Conservation (phyloP, 148 eudicot species). For the Tetragonia tetragonoides region DNA sequence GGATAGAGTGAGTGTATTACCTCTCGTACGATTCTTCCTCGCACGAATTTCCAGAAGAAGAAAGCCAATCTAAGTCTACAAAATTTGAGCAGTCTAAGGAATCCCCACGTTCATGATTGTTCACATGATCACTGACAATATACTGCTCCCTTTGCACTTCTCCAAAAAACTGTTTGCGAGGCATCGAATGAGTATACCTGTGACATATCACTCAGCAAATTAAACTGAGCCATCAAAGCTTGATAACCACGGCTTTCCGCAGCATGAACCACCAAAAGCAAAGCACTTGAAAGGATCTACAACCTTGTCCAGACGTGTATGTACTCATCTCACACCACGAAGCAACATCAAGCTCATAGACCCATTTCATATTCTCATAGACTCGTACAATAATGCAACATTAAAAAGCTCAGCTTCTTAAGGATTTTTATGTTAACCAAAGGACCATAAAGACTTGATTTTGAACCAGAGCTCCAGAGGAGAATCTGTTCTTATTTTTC, state of each 20-base stretch:
- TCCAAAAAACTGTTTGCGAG: slow-evolving; percentile 53
- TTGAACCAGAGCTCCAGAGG: background rate
- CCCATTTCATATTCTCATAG: too few species aligned
- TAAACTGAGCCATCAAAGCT: background rate
- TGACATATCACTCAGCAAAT: background rate
- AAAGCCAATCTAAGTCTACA: slow-evolving; percentile 86
- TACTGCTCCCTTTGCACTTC: slow-evolving; percentile 56
- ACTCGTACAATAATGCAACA: too few species aligned
- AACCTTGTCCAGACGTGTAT: background rate
- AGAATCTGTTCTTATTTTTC: background rate
- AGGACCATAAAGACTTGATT: background rate
- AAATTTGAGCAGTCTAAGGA: slow-evolving; percentile 78
- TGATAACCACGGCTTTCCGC: background rate
- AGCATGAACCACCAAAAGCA: slow-evolving; percentile 4
- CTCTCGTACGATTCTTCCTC: slow-evolving; percentile 77
- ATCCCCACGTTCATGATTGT: slow-evolving; percentile 40
- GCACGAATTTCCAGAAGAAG: slow-evolving; percentile 83
- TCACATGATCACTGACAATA: slow-evolving; percentile 43
- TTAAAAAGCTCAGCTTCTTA: background rate
- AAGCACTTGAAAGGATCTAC: background rate
- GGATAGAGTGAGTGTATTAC: slow-evolving; percentile 31
- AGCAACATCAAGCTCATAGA: background rate
- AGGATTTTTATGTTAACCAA: background rate
- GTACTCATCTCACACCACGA: background rate
- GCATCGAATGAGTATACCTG: slow-evolving; percentile 51